These are phyloP conservation scores for Babesia bovis DNA, from an alignment of 169 alveolate genomes.

Conservation along the genomic window DNA sequence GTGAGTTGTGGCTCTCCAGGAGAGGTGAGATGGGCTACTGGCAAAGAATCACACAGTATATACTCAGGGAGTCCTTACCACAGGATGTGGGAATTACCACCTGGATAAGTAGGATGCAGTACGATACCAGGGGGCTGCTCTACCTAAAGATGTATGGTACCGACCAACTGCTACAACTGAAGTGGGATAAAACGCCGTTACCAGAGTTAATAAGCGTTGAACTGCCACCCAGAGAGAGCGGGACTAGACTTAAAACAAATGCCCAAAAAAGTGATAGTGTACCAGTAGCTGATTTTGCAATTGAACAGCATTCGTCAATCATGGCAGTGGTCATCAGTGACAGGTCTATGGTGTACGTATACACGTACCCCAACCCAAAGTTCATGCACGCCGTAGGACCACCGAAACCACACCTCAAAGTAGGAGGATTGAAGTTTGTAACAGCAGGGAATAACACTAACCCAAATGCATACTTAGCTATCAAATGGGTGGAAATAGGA, in stretches of 20 bases:
- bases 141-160: slow-evolving; percentile 24
- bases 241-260: background rate
- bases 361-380: slow-evolving; percentile 30
- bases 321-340: slow-evolving; percentile 36
- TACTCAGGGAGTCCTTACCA: slow-evolving; percentile 4
- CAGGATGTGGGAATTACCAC: slow-evolving; percentile 23
- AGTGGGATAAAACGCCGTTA: slow-evolving; percentile 30
- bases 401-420: slow-evolving; percentile 26
- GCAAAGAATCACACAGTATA: slow-evolving; percentile 32
- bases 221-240: slow-evolving; percentile 19
- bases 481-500: slow-evolving; percentile 42
- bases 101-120: slow-evolving; percentile 50
- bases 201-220: slow-evolving; percentile 23
- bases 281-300: slow-evolving; percentile 27
- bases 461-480: slow-evolving; percentile 9
- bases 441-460: background rate
- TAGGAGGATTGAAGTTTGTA: slow-evolving; percentile 26
- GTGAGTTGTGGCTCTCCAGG: slow-evolving; percentile 43
- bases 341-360: slow-evolving; percentile 25
- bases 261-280: background rate
- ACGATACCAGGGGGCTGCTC: slow-evolving; percentile 17
- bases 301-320: slow-evolving; percentile 17
- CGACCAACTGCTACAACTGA: slow-evolving; percentile 14
- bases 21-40: slow-evolving; percentile 45
- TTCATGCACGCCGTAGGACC: slow-evolving; percentile 24